These are phyloP conservation scores for Xylaria curta DNA, from an alignment of 495 filamentous ascomycete genomes.

Conservation along the genomic window DNA sequence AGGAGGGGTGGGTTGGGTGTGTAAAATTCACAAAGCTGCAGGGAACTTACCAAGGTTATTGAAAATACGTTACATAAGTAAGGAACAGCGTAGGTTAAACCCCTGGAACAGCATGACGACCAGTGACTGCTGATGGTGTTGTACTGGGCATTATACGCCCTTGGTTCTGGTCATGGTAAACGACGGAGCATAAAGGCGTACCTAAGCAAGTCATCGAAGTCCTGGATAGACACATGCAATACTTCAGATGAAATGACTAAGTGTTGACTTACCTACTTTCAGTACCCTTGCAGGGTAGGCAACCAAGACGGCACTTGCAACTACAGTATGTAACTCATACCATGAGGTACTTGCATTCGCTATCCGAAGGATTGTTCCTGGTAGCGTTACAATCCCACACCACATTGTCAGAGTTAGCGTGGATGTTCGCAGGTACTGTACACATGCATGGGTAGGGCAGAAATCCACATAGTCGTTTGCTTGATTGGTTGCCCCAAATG, in stretches of 20 bases:
- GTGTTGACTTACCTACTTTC: not conserved
- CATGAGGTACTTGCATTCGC: not conserved
- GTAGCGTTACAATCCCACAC: conserved; percentile 8
- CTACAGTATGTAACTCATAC: not conserved
- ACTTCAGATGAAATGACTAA: not conserved
- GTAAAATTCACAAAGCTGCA: not conserved
- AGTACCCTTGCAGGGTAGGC: not conserved
- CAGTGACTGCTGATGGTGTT: not conserved
- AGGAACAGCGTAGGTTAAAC: not conserved
- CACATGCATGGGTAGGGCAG: not conserved
- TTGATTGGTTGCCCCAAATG: not conserved
- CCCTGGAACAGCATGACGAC: not conserved
- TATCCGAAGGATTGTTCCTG: not conserved
- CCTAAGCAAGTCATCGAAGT: not conserved
- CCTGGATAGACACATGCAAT: not conserved
- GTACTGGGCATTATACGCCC: not conserved
- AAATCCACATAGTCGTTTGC: not conserved
- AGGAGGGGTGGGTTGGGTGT: conserved; percentile 1
- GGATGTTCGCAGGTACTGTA: not conserved
- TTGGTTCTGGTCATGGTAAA: not conserved
- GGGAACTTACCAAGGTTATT: not conserved
- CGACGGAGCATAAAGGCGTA: not conserved
- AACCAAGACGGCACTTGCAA: not conserved
- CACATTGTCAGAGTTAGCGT: not conserved
- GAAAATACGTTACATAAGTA: not conserved